These are phyloP conservation scores for Vigna radiata DNA, from an alignment of 306 rosid genomes.

Conservation along the genomic window DNA sequence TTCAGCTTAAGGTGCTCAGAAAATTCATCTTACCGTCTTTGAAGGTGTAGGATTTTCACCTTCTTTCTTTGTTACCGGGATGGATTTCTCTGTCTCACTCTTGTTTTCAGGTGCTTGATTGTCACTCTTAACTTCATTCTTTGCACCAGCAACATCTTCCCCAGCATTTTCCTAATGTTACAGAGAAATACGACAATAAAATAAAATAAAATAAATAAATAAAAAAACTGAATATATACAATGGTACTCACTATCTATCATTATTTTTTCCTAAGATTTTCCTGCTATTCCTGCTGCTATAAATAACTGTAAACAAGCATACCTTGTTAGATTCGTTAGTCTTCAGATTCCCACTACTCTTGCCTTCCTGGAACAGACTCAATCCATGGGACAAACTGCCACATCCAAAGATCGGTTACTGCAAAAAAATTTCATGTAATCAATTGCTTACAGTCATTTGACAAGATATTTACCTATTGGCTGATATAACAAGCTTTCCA, in stretches of 20 bases:
- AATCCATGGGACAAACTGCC: conserved; percentile 90
- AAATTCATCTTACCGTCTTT: conserved; percentile 65
- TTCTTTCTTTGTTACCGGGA: conserved; percentile 71
- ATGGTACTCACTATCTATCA: neutral
- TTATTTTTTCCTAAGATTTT: neutral
- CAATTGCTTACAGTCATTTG: conserved; percentile 21
- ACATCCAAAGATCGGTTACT: conserved; percentile 46
- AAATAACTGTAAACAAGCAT: conserved; percentile 29
- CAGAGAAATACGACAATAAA: conserved; percentile 22
- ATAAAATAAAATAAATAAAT: neutral
- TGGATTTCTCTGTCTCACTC: conserved; percentile 67
- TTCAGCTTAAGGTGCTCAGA: conserved; percentile 12
- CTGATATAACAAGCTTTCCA: conserved; percentile 88
- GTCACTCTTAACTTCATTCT: conserved; percentile 61
- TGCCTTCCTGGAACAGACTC: conserved; percentile 82
- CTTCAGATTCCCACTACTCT: conserved; percentile 66
- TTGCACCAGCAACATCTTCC: conserved; percentile 59
- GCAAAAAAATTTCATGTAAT: conserved; percentile 17
- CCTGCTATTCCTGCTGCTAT: neutral
- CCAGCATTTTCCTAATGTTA: conserved; percentile 61
- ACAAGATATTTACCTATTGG: conserved; percentile 63
- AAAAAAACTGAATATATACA: neutral
- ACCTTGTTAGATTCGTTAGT: conserved; percentile 78
- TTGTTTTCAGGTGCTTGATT: conserved; percentile 65
- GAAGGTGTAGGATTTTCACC: conserved; percentile 65